Evolutionary conservation across 257 asterid species (phyloP), one percentile per base, ranked within the genome.

Genomic region (Solanum ossicruentum): DNA sequence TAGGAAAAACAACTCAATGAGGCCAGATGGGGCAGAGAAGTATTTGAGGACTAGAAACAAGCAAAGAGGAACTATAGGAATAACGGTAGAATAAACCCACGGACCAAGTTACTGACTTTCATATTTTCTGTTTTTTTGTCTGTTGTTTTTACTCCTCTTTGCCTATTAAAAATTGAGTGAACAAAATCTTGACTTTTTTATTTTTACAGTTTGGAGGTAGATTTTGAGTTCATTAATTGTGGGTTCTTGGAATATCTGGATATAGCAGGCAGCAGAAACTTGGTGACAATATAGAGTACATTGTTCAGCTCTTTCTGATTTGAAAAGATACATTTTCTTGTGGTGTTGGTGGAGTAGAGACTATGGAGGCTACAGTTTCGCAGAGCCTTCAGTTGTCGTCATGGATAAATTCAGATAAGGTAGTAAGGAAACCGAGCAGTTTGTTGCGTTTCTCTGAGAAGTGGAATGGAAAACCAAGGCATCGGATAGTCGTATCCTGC

Each of bases 61-160:
- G 91, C 88, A 85, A 57, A 96, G 86, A 45, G 99, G 99, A 87
- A 96, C 98, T 83, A 96, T 45, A 54, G 94, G 89, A 97, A 88
- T 95, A 96, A 87, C 97, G 97, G 75, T 96, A 96, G 90, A 96
- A 96, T 87, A 95, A 87, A 86, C 97, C 94, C 73, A 97, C 98
- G 72, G 99, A 92, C 98, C 98, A 96, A 5, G 99, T 93, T n/a
- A 32, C 17, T 8, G 52, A 16, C 78, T 39, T 66, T 18, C 73
- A 39, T 39, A 45, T 39, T 70, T 70, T 39, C 54, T 2, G 15
- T 70, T 66, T 61, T 55, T 66, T 66, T 2, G 11, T 20, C 5
- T 43, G 12, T 43, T n/a, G 45, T 0, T 47, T 71, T 47, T 73
- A 73, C 41, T 47, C 12, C 23, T 21, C n/a, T 21, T 49, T 77